Evolutionary conservation across 768 basidiomycete species (phyloP).

Genomic region (Lactarius quietus): DNA sequence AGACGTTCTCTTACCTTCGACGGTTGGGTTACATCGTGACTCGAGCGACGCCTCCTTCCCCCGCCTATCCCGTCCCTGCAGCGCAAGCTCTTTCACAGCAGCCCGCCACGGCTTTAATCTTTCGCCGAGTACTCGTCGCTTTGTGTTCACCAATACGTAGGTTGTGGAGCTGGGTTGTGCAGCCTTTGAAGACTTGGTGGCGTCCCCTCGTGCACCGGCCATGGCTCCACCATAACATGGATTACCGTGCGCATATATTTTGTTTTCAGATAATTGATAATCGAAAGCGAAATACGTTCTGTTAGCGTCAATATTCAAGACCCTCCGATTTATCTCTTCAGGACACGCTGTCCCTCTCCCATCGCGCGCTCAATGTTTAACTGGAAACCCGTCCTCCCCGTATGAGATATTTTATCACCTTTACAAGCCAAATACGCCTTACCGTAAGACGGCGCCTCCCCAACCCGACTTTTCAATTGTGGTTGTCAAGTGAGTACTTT

Average conservation of each 20-base stretch:
- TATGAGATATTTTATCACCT: constrained; percentile 87
- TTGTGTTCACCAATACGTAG: constrained; percentile 35
- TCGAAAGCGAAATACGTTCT: neutral
- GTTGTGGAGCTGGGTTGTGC: constrained; percentile 31
- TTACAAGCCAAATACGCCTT: constrained; percentile 87
- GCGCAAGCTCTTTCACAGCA: constrained; percentile 29
- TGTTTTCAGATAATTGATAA: constrained; percentile 2
- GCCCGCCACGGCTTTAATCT: constrained; percentile 30
- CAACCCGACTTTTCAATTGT: constrained; percentile 84
- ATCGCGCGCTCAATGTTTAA: constrained; percentile 28
- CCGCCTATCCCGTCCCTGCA: constrained; percentile 50
- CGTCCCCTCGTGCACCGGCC: constrained; percentile 47
- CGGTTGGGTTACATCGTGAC: constrained; percentile 88
- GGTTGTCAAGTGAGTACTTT: constrained; percentile 68
- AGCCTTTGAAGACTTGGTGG: constrained; percentile 59
- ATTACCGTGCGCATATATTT: constrained; percentile 46
- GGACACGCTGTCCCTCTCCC: constrained; percentile 54
- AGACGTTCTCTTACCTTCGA: constrained; percentile 93
- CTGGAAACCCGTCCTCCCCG: constrained; percentile 40
- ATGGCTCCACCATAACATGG: constrained; percentile 49
- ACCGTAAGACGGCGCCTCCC: constrained; percentile 71
- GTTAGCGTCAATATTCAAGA: constrained; percentile 62
- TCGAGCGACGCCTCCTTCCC: constrained; percentile 59
- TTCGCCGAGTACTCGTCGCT: constrained; percentile 35
- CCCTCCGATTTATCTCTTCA: constrained; percentile 68